Base-by-base conservation (phyloP, 768 basidiomycete species). In the Boletellus ananas region DNA sequence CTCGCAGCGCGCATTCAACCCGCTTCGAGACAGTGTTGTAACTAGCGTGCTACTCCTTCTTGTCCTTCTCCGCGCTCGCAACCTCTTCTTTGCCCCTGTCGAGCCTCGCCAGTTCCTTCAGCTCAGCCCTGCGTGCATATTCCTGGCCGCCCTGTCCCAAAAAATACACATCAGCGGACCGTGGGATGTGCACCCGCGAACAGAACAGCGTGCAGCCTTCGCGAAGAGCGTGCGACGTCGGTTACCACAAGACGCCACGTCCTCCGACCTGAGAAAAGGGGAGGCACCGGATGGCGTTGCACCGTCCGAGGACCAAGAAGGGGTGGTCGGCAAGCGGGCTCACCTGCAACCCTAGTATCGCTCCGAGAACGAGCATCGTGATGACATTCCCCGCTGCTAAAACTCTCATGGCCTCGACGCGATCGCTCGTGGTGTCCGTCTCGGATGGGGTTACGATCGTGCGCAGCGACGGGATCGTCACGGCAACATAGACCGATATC, bases 311-410 rank as follows among this genome's bases (percentile, higher is more conserved):
- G 5, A 23, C 13, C 31, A 18, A 43, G 27, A 33, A 27, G 43
- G 31, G 43, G 29, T 9, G 13, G 34, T 34, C 20, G 20, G 20
- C 43, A 45, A 50, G 47, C 43, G 20, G 40, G 70, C 80, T 67
- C 63, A 87, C 90, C 80, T 93, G 90, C 47, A 93, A 72, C 29
- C 71, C 62, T 18, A 93, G 74, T 46, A 93, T 76, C 10, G 77
- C 79, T 17, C 78, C 76, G 13, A 93, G 74, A 44, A 82, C 76
- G 7, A 82, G 73, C 46, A 85, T 83, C 46, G 92, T 84, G 51
- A 97, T 85, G 43, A 89, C 80, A 63, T 96, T 95, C 10, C 85
- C 93, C 6, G 94, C 94, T 23, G 86, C 82, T 20, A 95, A 73
- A 5, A 96, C 76, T 45, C 80, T 80, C 64, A 97, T 73, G 17